phyloP scores from a whole-genome alignment of 768 basidiomycete genomes.

The Boletus insuetus region DNA sequence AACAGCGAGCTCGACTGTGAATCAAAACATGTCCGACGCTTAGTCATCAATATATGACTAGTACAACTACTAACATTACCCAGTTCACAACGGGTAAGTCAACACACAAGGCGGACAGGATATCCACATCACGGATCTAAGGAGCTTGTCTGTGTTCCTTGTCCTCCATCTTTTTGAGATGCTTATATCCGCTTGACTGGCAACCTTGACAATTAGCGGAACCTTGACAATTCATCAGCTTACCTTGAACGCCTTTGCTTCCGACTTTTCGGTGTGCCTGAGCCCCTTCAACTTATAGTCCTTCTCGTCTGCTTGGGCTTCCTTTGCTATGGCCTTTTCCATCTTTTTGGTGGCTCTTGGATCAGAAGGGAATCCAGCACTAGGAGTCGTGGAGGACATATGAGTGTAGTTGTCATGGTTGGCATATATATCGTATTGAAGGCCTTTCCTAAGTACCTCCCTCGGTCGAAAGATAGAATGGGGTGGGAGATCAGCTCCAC shows the following conservation, averaged over 20 bases:
- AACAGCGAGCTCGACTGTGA: slow-evolving; percentile 17
- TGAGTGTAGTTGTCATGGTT: too few relatives aligned
- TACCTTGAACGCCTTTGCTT: slow-evolving; percentile 53
- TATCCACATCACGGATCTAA: slow-evolving; percentile 24
- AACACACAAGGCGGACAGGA: not conserved
- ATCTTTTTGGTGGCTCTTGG: too few relatives aligned
- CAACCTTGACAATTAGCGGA: too few relatives aligned
- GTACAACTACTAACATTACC: not conserved
- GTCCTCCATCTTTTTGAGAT: too few relatives aligned
- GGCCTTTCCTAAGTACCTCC: slow-evolving; percentile 10
- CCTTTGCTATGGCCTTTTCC: slow-evolving; percentile 43
- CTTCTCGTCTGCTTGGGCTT: slow-evolving; percentile 51
- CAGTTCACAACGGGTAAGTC: not conserved
- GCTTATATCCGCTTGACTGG: too few relatives aligned
- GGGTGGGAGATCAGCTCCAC: slow-evolving; percentile 5
- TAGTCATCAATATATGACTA: slow-evolving; percentile 17
- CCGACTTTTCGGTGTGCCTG: slow-evolving; percentile 48
- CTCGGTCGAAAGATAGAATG: too few relatives aligned
- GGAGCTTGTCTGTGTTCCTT: too few relatives aligned
- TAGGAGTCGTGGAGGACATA: too few relatives aligned
- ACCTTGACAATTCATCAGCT: slow-evolving; percentile 3
- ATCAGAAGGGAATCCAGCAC: too few relatives aligned
- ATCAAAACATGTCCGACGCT: slow-evolving; percentile 12
- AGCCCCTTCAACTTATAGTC: slow-evolving; percentile 55
- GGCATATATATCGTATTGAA: slow-evolving; percentile 24